phyloP scores from a whole-genome alignment of 768 basidiomycete species.

The Pisolithus albus region DNA sequence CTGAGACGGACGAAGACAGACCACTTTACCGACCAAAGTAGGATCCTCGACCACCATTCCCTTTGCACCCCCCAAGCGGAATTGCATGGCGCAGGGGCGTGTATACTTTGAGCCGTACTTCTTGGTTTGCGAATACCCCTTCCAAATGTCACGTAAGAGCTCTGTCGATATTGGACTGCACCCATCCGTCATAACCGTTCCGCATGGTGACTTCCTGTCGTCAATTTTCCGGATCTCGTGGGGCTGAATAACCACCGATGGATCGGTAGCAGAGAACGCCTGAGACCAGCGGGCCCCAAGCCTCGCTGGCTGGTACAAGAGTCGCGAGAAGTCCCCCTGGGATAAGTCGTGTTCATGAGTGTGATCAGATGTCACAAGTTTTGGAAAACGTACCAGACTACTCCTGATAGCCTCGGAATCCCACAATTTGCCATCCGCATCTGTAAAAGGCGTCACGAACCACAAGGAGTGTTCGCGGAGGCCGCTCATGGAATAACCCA shows the following conservation, averaged over 20 bases:
- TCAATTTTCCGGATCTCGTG: conserved; percentile 28
- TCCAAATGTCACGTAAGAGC: conserved; percentile 32
- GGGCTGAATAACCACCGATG: conserved; percentile 32
- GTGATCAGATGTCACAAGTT: not conserved
- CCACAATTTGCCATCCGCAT: conserved; percentile 17
- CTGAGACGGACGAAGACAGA: conserved; percentile 40
- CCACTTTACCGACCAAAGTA: conserved; percentile 25
- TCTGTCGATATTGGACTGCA: conserved; percentile 39
- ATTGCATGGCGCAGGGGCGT: conserved; percentile 37
- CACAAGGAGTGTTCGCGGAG: conserved; percentile 43
- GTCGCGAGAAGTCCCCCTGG: conserved; percentile 36
- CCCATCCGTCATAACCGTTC: conserved; percentile 44
- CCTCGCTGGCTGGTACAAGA: conserved; percentile 37
- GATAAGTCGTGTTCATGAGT: not conserved
- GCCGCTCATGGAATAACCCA: conserved; percentile 51
- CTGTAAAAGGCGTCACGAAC: conserved; percentile 40
- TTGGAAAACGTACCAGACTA: conserved; percentile 24
- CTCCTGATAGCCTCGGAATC: conserved; percentile 25
- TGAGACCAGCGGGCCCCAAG: conserved; percentile 50
- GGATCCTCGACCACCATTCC: conserved; percentile 43
- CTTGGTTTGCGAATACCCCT: conserved; percentile 26
- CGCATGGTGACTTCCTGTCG: conserved; percentile 25
- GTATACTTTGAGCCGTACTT: conserved; percentile 11
- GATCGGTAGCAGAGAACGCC: conserved; percentile 47
- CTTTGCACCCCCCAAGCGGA: conserved; percentile 42